Evolutionary conservation across 441 rosid species (phyloP).

Genomic region (Erodium texanum): DNA sequence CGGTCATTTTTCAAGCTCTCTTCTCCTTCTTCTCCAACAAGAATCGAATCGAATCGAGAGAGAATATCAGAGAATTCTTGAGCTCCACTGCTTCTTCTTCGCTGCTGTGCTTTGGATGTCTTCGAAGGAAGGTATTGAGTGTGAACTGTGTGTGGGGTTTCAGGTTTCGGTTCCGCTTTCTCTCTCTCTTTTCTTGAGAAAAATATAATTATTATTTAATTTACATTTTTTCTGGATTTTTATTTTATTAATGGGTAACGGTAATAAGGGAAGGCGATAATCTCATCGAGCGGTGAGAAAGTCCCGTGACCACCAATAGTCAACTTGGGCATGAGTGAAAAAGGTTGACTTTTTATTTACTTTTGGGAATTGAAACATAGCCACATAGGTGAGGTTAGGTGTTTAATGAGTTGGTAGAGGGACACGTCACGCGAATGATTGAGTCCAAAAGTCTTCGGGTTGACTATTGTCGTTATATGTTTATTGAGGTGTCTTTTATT

Average conservation of each 20-base stretch:
- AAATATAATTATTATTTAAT: background rate
- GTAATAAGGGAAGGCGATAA: background rate
- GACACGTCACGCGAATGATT: too few species aligned
- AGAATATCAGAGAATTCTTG: background rate
- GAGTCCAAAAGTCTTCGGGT: too few species aligned
- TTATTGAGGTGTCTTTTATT: too few species aligned
- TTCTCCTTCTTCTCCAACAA: conserved; percentile 4
- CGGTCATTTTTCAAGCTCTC: conserved; percentile 26
- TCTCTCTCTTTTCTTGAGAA: too few species aligned
- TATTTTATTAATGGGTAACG: background rate
- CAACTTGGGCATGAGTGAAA: background rate
- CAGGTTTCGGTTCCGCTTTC: background rate
- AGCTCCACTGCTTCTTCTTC: too few species aligned
- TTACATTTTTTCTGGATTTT: background rate
- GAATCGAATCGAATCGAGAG: conserved; percentile 1
- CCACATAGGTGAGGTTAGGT: too few species aligned
- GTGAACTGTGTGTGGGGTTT: background rate
- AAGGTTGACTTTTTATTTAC: too few species aligned
- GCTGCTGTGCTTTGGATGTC: conserved; percentile 48
- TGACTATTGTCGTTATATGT: too few species aligned
- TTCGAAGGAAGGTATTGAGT: conserved; percentile 53
- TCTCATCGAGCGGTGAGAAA: background rate
- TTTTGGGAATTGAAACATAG: too few species aligned
- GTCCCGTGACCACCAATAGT: background rate
- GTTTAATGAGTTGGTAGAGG: too few species aligned